phyloP scores from a whole-genome alignment of 495 filamentous ascomycete species.

The Hypoxylon fuscum region DNA sequence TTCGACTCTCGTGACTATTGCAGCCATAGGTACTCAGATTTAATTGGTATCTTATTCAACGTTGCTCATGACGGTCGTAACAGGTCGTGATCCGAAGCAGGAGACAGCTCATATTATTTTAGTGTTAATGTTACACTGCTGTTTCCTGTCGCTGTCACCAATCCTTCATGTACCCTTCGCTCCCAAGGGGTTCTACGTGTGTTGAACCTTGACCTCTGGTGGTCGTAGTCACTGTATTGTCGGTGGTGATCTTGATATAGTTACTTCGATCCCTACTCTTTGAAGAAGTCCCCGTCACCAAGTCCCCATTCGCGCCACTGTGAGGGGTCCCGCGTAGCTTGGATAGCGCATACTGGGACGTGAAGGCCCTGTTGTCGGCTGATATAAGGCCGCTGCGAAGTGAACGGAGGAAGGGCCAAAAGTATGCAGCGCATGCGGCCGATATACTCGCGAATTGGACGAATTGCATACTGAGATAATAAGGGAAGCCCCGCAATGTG shows the following conservation, averaged over 20 bases:
- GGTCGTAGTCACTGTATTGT: slow-evolving; percentile 28
- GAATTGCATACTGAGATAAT: slow-evolving; percentile 38
- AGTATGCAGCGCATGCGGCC: slow-evolving; percentile 39
- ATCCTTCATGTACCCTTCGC: slow-evolving; percentile 31
- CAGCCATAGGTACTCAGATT: too few species aligned
- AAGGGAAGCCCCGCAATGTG: slow-evolving; percentile 37
- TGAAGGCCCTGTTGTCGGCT: slow-evolving; percentile 34
- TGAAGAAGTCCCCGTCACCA: slow-evolving; percentile 20
- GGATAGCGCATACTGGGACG: slow-evolving; percentile 31
- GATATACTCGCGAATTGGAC: slow-evolving; percentile 38
- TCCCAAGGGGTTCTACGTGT: slow-evolving; percentile 9
- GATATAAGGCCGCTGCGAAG: slow-evolving; percentile 39
- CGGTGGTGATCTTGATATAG: slow-evolving; percentile 35
- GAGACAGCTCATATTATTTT: background rate
- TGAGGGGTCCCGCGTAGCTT: slow-evolving; percentile 23
- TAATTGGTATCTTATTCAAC: background rate
- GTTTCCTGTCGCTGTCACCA: slow-evolving; percentile 16
- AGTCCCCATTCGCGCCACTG: slow-evolving; percentile 11
- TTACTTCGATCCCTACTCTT: slow-evolving; percentile 32
- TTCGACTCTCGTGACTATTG: background rate
- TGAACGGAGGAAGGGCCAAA: slow-evolving; percentile 43
- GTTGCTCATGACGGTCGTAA: background rate
- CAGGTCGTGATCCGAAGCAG: background rate
- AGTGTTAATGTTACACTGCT: slow-evolving; percentile 5
- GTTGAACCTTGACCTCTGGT: slow-evolving; percentile 2